Base-by-base conservation (phyloP, 2,329 filamentous ascomycete species). In the Fusarium domesticum region DNA sequence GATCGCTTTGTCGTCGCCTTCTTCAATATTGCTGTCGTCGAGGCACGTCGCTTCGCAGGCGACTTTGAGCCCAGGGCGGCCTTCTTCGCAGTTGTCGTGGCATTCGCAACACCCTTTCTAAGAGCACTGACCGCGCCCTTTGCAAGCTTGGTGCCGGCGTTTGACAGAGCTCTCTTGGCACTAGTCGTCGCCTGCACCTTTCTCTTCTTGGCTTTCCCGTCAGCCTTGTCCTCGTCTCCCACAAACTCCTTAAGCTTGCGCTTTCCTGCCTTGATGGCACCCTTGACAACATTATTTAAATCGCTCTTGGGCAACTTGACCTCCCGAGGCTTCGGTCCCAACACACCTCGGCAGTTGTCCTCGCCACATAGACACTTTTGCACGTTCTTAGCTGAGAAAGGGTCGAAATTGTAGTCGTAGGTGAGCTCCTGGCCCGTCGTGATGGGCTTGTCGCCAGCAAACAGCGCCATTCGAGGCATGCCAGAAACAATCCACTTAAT, bases 401-500 rank as follows among this genome's bases (percentile, higher is more conserved):
- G 81, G 60, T 84, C 81, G 60, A 85, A 85, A 63, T 85, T 85
- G 72, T 85, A 85, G 74, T 98, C 93, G 65, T 98, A 98, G 0
- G 91, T 97, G 49, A 98, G 74, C 69, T 98, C 93, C 52, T 97
- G 90, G 18, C 93, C 93, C 10, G 91, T 96, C 83, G 87, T 87
- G 64, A 98, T 92, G 12, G 89, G 89, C 37, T 78, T 76, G 57
- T 95, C 87, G 23, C 92, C 92, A 11, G 93, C 93, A 64, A 98
- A 98, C 1, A 98, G 80, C 14, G 91, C 93, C 89, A 98, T 97
- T 43, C 93, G 83, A 33, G 92, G 92, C 65, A 95, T 90, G 19
- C 91, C 91, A 37, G 84, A 84, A 42, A 98, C 93, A 50, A 91
- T 92, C 89, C 90, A 96, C 67, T 96, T 97, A 61, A 95, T 89